Base-by-base conservation (phyloP, 371 early-diverging fungal species). In the Mortierella sp. region DNA sequence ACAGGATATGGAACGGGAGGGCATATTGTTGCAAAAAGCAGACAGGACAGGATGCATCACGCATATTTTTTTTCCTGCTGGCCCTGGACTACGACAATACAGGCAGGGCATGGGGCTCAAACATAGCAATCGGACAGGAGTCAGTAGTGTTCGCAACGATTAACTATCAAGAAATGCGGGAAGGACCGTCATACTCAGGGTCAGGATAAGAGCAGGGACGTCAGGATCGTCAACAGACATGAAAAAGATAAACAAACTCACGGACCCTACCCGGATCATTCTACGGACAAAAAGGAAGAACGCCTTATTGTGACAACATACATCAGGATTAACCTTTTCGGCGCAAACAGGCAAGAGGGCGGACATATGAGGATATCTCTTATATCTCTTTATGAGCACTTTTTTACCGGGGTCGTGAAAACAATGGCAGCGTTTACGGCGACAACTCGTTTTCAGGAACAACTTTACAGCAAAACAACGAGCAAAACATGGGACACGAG, bases 381-480 rank as follows among this genome's bases (percentile, higher is more conserved):
- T 50, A n/a, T n/a, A 2, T 10, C n/a, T 50, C 50, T 9, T 50
- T 37, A 61, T 61, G 61, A 61, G 61, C 61, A 61, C 24, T 50
- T 50, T 34, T 31, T 37, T 37, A 37, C 61, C 37, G 37, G 37
- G 61, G 37, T 61, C 26, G 26, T 11, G 8, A 1, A 31, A 19
- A 7, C 37, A 58, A 9, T 8, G 48, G 5, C 61, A 29, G n/a
- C n/a, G n/a, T n/a, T n/a, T n/a, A 53, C 31, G 16, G 31, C 4
- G 61, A 19, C 1, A 37, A 19, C 2, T 22, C 8, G 10, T 5
- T 14, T 14, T 37, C 34, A 61, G 61, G 61, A 61, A 61, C 61
- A 61, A 37, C 61, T 61, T 61, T 61, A 19, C 61, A 61, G 61
- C 37, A 53, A 7, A 50, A 50, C 50, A 50, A 61, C 8, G 13